phyloP scores from a whole-genome alignment of 768 basidiomycete species.

The Kwoniella sp. region DNA sequence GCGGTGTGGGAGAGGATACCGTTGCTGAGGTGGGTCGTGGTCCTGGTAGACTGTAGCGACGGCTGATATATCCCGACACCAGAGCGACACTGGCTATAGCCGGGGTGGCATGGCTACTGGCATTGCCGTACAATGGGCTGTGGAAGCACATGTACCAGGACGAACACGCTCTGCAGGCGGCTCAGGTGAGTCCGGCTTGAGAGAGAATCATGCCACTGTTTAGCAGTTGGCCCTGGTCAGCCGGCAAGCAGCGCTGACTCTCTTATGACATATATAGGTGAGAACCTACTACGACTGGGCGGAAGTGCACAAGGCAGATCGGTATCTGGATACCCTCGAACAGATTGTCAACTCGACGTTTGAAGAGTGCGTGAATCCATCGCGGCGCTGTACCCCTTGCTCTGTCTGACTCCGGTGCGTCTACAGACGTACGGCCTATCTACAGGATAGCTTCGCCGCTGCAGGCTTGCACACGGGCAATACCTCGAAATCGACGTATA shows the following conservation, averaged over 20 bases:
- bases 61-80: background rate
- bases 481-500: constrained; percentile 69
- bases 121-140: constrained; percentile 64
- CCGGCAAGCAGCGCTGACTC: no score
- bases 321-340: constrained; percentile 69
- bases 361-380: constrained; percentile 71
- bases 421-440: constrained; percentile 62
- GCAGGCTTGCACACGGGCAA: constrained; percentile 68
- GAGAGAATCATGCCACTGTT: no score
- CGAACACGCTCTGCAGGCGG: constrained; percentile 92
- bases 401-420: background rate
- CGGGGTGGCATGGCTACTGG: constrained; percentile 80
- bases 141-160: constrained; percentile 75
- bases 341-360: constrained; percentile 64
- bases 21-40: constrained; percentile 2
- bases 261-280: constrained; percentile 59
- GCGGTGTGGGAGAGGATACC: constrained; percentile 17
- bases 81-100: constrained; percentile 58
- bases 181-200: constrained; percentile 58
- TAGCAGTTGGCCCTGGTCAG: no score
- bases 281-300: constrained; percentile 88
- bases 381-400: constrained; percentile 2
- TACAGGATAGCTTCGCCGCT: constrained; percentile 65
- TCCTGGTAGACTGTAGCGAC: background rate
- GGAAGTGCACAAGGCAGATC: constrained; percentile 80